phyloP scores from a whole-genome alignment of 1,284 basidiomycete species.

The Malassezia nana region DNA sequence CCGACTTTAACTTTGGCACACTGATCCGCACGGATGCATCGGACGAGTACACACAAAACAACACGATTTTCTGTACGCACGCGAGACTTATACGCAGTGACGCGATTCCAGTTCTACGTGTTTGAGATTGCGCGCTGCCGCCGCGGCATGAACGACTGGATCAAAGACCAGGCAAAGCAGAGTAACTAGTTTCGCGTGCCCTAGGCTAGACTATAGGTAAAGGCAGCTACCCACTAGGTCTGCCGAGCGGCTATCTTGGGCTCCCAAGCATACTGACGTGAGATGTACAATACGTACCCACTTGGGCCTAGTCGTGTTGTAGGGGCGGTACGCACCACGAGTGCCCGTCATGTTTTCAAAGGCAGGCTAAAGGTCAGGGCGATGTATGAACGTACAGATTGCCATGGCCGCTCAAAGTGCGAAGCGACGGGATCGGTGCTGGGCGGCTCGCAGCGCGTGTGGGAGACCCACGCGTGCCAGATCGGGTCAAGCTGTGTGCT shows the following conservation, averaged over 20 bases:
- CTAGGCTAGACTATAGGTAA: not conserved
- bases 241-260: slow-evolving; percentile 37
- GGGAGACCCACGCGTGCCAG: slow-evolving; percentile 45
- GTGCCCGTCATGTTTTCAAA: slow-evolving; percentile 44
- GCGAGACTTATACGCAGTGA: slow-evolving; percentile 32
- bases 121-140: slow-evolving; percentile 90
- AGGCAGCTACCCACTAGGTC: not conserved
- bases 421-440: slow-evolving; percentile 25
- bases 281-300: slow-evolving; percentile 24
- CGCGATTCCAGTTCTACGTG: slow-evolving; percentile 69
- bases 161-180: slow-evolving; percentile 49
- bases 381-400: slow-evolving; percentile 25
- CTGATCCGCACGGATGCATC: slow-evolving; percentile 72
- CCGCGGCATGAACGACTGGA: slow-evolving; percentile 77
- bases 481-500: slow-evolving; percentile 40
- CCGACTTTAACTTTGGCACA: slow-evolving; percentile 95
- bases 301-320: slow-evolving; percentile 39
- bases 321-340: slow-evolving; percentile 39
- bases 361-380: slow-evolving; percentile 17
- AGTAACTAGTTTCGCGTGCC: slow-evolving; percentile 6
- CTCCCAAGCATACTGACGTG: slow-evolving; percentile 32
- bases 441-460: slow-evolving; percentile 37
- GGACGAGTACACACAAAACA: slow-evolving; percentile 78
- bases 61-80: slow-evolving; percentile 79
- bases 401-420: slow-evolving; percentile 32